These are phyloP conservation scores for Podospora sp. DNA, from an alignment of 495 filamentous ascomycete genomes.

Conservation along the genomic window DNA sequence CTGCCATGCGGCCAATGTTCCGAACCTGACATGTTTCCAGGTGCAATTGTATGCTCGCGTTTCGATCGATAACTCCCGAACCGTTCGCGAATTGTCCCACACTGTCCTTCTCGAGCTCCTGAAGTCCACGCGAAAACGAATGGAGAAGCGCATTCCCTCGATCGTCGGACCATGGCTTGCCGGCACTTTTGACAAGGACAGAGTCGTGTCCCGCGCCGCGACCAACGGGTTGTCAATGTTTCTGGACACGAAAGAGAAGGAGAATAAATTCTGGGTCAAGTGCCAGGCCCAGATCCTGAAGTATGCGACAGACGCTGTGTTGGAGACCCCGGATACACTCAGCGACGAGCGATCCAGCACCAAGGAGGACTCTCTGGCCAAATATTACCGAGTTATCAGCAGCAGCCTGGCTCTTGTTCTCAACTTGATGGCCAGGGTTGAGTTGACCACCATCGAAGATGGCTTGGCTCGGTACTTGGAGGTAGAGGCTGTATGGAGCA, in stretches of 20 bases:
- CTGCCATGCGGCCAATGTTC: neutral
- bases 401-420: slow-evolving; percentile 61
- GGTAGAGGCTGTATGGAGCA: slow-evolving; percentile 72
- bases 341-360: slow-evolving; percentile 86
- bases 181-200: slow-evolving; percentile 84
- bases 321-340: slow-evolving; percentile 76
- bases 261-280: slow-evolving; percentile 70
- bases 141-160: slow-evolving; percentile 73
- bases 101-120: slow-evolving; percentile 72
- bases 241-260: slow-evolving; percentile 78
- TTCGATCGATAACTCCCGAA: slow-evolving; percentile 84
- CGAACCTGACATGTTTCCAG: slow-evolving; percentile 44
- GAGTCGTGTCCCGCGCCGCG: slow-evolving; percentile 69
- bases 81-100: slow-evolving; percentile 84
- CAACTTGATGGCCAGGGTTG: slow-evolving; percentile 56
- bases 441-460: slow-evolving; percentile 53
- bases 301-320: slow-evolving; percentile 75
- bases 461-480: slow-evolving; percentile 59
- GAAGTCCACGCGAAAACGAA: slow-evolving; percentile 71
- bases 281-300: slow-evolving; percentile 76
- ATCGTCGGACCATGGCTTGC: slow-evolving; percentile 86
- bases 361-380: slow-evolving; percentile 79
- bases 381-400: slow-evolving; percentile 78
- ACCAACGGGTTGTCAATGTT: slow-evolving; percentile 70
- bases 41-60: slow-evolving; percentile 81